These are phyloP conservation scores for Astrocystis sublimbata DNA, from an alignment of 495 filamentous ascomycete genomes.

Conservation along the genomic window DNA sequence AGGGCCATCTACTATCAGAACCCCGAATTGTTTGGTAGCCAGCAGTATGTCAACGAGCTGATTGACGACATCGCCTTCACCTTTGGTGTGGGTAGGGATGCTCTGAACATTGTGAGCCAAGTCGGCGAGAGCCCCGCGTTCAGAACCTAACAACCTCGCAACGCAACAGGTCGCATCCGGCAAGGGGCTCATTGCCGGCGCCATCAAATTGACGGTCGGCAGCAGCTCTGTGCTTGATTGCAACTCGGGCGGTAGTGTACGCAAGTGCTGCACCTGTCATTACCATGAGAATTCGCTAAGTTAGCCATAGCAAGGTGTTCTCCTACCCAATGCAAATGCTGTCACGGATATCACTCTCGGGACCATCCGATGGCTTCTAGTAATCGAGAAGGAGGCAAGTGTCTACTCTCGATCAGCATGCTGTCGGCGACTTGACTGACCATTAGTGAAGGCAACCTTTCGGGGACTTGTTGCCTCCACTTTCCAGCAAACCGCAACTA, in stretches of 20 bases:
- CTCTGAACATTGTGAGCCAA: constrained; percentile 63
- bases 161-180: constrained; percentile 60
- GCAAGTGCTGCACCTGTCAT: constrained; percentile 5
- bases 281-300: neutral
- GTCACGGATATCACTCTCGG: constrained; percentile 56
- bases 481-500: constrained; percentile 52
- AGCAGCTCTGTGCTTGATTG: constrained; percentile 32
- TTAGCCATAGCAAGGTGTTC: constrained; percentile 52
- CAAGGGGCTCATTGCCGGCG: constrained; percentile 49
- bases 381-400: constrained; percentile 89
- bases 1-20: constrained; percentile 94
- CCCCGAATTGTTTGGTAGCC: constrained; percentile 73
- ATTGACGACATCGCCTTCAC: constrained; percentile 87
- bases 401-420: neutral
- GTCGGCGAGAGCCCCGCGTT: neutral
- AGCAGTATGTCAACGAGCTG: constrained; percentile 71
- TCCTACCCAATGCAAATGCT: constrained; percentile 63
- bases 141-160: neutral
- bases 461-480: constrained; percentile 60
- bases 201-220: constrained; percentile 4
- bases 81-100: constrained; percentile 59
- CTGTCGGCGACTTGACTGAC: constrained; percentile 13
- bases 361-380: constrained; percentile 67
- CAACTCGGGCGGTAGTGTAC: constrained; percentile 32
- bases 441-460: constrained; percentile 70